Conservation (phyloP, 768 basidiomycete genomes). For the Chiua virens region DNA sequence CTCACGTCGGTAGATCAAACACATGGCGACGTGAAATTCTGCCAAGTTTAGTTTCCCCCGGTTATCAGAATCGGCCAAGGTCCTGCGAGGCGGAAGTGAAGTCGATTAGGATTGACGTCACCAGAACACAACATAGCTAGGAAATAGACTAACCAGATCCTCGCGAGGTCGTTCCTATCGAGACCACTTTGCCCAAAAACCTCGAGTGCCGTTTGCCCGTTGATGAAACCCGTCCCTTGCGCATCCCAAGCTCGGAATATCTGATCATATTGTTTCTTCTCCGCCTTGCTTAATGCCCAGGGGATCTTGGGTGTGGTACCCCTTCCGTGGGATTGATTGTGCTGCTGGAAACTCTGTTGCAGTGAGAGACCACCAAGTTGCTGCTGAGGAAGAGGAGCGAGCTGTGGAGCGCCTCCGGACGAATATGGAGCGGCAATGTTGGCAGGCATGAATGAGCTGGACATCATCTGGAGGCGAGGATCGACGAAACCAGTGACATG, state of each 20-base stretch:
- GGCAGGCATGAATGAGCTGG: conserved; percentile 87
- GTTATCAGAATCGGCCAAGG: conserved; percentile 88
- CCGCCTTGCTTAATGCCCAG: conserved; percentile 84
- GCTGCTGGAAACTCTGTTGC: conserved; percentile 85
- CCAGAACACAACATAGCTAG: not conserved
- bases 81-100: conserved; percentile 49
- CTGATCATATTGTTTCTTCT: conserved; percentile 95
- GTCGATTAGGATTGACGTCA: not conserved
- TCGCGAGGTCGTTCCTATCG: conserved; percentile 84
- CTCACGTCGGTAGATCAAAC: conserved; percentile 92
- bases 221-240: conserved; percentile 78
- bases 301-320: conserved; percentile 67
- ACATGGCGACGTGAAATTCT: conserved; percentile 99
- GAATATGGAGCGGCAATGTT: conserved; percentile 60
- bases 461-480: conserved; percentile 86
- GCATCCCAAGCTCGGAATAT: conserved; percentile 98
- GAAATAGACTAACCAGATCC: conserved; percentile 72
- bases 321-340: conserved; percentile 74
- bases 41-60: conserved; percentile 93
- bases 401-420: conserved; percentile 61
- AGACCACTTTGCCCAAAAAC: conserved; percentile 95
- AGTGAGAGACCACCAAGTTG: conserved; percentile 55
- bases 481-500: conserved; percentile 82
- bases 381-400: conserved; percentile 55
- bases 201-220: conserved; percentile 79